Evolutionary conservation across 495 filamentous ascomycete genomes (phyloP), one percentile per base, ranked within the genome.

Genomic region (Endocarpon pusillum): DNA sequence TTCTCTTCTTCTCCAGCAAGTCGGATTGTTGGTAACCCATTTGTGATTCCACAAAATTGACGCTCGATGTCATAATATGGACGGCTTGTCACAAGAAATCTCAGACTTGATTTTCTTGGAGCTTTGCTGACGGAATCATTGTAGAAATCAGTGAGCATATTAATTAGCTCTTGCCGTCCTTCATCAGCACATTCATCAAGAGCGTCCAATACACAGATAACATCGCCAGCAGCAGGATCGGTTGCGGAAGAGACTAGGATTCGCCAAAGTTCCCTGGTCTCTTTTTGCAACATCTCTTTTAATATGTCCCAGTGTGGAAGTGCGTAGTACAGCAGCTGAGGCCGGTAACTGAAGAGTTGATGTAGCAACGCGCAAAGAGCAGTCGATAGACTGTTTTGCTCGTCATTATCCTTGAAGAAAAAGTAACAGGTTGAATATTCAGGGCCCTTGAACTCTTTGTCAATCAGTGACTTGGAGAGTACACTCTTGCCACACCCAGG

Each of bases 401-500:
- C 50, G 17, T 45, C 42, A n/a, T 46, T 32, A 16, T 44, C 43
- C 21, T 53, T 51, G 35, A 56, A 56, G 17, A 54, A 56, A 37
- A 48, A 56, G 25, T 54, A 54, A 24, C 51, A 56, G 14, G 45
- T 42, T 7, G 44, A 6, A 37, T 23, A 42, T 16, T 9, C 33
- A 33, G 14, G 40, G 18, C 19, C 21, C 11, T 37, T 25, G 9
- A 53, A 34, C 9, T 31, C 21, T 9, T 49, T 20, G 36, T 61
- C 51, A 21, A 59, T 38, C 9, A 61, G 42, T 15, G 39, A 43
- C 40, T 43, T 54, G 1, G 54, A 37, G 16, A 61, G 39, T 3
- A 58, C 54, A 0, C 55, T 58, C 39, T 61, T 61, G 3, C 57
- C 57, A 45, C 57, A 61, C 17, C 57, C 57, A 10, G 55, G 54